Percentiles rank a stretch among this genome's conserved stretches.
Conservation (phyloP, 768 basidiomycete genomes). For the Trametes coccinea region DNA sequence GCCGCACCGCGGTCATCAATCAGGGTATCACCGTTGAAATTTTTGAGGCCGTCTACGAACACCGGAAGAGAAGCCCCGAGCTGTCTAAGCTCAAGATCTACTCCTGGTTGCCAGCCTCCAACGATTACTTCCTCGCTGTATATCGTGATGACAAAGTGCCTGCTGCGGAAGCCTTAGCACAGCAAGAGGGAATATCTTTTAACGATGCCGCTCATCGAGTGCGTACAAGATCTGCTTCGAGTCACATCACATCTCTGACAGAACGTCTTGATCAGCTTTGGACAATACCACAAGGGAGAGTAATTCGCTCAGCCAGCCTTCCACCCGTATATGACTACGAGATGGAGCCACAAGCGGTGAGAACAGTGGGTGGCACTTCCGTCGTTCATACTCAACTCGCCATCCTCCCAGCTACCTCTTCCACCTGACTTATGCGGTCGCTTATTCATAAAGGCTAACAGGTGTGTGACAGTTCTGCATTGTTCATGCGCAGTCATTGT, state of each 20-base stretch:
- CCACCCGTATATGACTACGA: slow-evolving; percentile 9
- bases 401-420: too few species aligned
- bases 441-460: too few species aligned
- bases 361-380: too few species aligned
- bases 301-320: background rate
- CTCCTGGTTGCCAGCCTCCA: slow-evolving; percentile 1
- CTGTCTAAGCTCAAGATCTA: background rate
- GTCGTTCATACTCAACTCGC: too few species aligned
- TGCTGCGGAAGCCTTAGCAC: background rate
- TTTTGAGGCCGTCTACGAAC: background rate
- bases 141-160: background rate
- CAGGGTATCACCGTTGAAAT: background rate
- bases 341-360: background rate
- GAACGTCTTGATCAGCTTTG: background rate
- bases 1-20: too few species aligned
- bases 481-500: too few species aligned
- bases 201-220: background rate
- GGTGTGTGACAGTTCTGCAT: too few species aligned
- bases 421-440: too few species aligned
- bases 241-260: background rate
- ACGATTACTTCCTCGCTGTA: background rate
- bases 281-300: background rate
- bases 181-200: background rate
- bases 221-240: background rate
- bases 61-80: background rate